phyloP scores from a whole-genome alignment of 2,329 filamentous ascomycete species.

The Penicillium sp. region DNA sequence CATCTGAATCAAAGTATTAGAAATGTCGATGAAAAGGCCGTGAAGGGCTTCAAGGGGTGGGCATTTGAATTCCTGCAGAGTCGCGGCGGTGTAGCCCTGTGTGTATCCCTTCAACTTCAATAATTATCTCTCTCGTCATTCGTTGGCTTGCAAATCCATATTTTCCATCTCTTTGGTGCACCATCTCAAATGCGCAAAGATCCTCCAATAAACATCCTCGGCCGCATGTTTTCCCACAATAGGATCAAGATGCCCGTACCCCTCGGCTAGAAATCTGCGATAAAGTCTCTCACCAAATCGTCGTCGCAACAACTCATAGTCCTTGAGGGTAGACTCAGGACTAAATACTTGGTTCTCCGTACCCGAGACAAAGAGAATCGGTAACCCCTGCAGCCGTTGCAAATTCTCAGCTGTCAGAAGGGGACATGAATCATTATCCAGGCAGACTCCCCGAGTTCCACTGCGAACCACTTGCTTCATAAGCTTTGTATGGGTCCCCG shows the following conservation, averaged over 20 bases:
- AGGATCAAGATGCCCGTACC: conserved; percentile 31
- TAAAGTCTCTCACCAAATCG: conserved; percentile 22
- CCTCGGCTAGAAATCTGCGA: conserved; percentile 21
- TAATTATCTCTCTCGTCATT: neutral
- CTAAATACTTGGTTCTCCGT: conserved; percentile 28
- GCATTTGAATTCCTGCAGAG: neutral
- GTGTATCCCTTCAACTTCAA: neutral
- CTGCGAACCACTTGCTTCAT: conserved; percentile 33
- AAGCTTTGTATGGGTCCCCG: conserved; percentile 31
- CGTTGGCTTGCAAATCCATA: neutral
- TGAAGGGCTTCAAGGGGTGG: neutral
- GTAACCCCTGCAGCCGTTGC: conserved; percentile 18
- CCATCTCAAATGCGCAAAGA: conserved; percentile 4
- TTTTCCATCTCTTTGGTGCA: neutral
- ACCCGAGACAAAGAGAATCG: conserved; percentile 28
- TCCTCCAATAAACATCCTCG: conserved; percentile 20
- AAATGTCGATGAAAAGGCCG: neutral
- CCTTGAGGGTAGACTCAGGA: conserved; percentile 25
- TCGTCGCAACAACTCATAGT: conserved; percentile 25
- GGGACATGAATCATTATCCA: neutral
- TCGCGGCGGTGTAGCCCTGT: neutral
- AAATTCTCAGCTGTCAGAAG: conserved; percentile 17
- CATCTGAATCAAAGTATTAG: too few species aligned
- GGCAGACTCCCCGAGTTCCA: conserved; percentile 4
- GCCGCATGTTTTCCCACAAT: conserved; percentile 25